Evolutionary conservation across 306 rosid genomes (phyloP), one percentile per base, ranked within the genome.

Genomic region (Sicyos baderoa): DNA sequence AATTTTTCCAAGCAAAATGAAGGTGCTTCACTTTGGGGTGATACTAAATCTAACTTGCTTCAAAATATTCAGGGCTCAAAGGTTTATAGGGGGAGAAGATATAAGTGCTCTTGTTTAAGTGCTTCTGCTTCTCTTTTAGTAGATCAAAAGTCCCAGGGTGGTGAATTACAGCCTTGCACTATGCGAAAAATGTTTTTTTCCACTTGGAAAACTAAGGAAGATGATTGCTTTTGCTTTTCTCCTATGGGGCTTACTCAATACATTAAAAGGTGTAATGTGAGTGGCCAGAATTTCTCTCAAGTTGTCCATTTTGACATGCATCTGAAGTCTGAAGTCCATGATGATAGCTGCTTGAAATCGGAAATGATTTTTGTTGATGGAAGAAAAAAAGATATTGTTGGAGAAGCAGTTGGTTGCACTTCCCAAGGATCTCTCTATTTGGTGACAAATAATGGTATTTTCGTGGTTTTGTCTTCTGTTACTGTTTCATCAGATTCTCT

Each of bases 391-490:
- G 68, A 75, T 58, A 64, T 85, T 60, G 58, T 77, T 62, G 93
- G 91, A 78, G 95, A 89, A 77, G 96, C 86, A 72, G 78, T 92
- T 75, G 95, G 96, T 68, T 92, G 93, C 85, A 74, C 83, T 65
- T 89, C 88, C 72, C 92, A 82, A 71, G 98, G 96, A 48, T 83
- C 79, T 72, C 79, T 89, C 54, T 89, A 92, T 81, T 75, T 92
- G 76, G 96, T 92, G 58, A 87, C 95, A 76, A 90, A 84, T 66
- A 75, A 68, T 63, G 95, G 95, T 72, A 85, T 92, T 74, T 89
- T 87, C 6, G 93, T 89, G 75, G 82, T 87, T 80, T 75, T 87
- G 71, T 95, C 98, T 54, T 89, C 97, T 67, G 12, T 89, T 70
- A 78, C 95, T 72, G 70, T 82, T 72, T 79, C 85, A 23, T 73